Base-by-base conservation (phyloP, 2,329 filamentous ascomycete species). In the Boeremia lycopersici region DNA sequence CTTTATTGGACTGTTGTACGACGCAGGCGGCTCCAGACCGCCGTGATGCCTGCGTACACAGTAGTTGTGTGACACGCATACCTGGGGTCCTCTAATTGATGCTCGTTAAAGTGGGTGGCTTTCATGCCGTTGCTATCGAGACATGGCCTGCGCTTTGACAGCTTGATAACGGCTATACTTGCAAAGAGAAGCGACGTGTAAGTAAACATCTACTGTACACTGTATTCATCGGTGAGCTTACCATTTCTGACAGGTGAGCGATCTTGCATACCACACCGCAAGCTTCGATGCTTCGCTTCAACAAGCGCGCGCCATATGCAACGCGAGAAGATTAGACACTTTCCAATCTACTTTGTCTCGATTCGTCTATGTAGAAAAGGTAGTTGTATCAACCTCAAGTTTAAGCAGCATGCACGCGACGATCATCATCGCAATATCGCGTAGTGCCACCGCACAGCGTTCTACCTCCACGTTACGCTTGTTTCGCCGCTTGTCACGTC, bases 11-110 rank as follows among this genome's bases (percentile, higher is more conserved):
- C 30, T 33, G 17, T 42, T 53, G 50, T 53, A 55, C 52, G 26
- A 59, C 45, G 28, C 35, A 29, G 57, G 30, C 46, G 17, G 56
- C 39, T 61, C 60, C 35, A 64, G 61, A 54, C 36, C 56, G 25
- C 60, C 44, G 57, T 52, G 40, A 41, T 40, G 30, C 50, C 47
- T 46, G 33, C 33, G n/a, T n/a, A n/a, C n/a, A n/a, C n/a, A 43
- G 38, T 41, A 33, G 36, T 48, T 41, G 29, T 55, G 29, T 36
- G 29, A 54, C 46, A 25, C 25, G 36, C 44, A 43, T 38, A 13
- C 45, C 31, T 53, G 25, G 6, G 25, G 12, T 48, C 15, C n/a
- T 44, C 40, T 35, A 53, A 55, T 34, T 49, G 25, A 50, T 17
- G 33, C 54, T 52, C 47, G 47, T 45, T 52, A 51, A 29, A 23